Percentiles rank a stretch among this genome's conserved stretches.
phyloP scores from a whole-genome alignment of 768 basidiomycete genomes.

The Calocybe indica region DNA sequence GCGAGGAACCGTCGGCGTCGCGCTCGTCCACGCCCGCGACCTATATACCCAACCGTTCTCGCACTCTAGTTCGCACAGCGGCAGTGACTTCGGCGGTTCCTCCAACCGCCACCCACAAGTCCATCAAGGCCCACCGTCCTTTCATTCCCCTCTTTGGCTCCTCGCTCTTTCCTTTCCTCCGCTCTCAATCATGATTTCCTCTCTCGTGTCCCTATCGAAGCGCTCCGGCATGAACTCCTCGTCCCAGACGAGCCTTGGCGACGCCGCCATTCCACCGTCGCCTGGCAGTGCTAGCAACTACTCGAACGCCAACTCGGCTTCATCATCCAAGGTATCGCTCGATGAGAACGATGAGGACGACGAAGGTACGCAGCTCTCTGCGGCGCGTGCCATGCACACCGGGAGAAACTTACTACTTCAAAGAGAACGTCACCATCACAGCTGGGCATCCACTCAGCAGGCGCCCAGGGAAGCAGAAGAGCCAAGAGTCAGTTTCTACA shows the following conservation, averaged over 20 bases:
- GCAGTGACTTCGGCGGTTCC: conserved; percentile 50
- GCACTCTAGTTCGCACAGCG: conserved; percentile 29
- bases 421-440: conserved; percentile 75
- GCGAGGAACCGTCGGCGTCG: conserved; percentile 45
- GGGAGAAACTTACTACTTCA: conserved; percentile 7
- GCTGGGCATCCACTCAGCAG: conserved; percentile 39
- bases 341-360: conserved; percentile 47
- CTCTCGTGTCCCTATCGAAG: conserved; percentile 27
- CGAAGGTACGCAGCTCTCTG: conserved; percentile 44
- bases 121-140: conserved; percentile 4
- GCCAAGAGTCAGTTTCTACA: conserved; percentile 56
- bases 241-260: conserved; percentile 26
- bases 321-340: conserved; percentile 52
- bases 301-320: conserved; percentile 29
- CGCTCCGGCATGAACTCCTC: conserved; percentile 24
- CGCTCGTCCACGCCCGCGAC: conserved; percentile 30
- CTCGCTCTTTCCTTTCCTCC: conserved; percentile 15
- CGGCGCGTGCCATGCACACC: conserved; percentile 3
- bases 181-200: conserved; percentile 27
- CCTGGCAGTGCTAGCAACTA: conserved; percentile 3
- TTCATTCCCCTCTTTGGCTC: conserved; percentile 9
- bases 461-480: conserved; percentile 47
- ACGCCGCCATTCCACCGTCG: conserved; percentile 33
- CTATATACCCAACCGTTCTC: conserved; percentile 33
- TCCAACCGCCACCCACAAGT: conserved; percentile 14